Conservation (phyloP, 2,329 filamentous ascomycete genomes). For the Cordyceps fumosorosea region DNA sequence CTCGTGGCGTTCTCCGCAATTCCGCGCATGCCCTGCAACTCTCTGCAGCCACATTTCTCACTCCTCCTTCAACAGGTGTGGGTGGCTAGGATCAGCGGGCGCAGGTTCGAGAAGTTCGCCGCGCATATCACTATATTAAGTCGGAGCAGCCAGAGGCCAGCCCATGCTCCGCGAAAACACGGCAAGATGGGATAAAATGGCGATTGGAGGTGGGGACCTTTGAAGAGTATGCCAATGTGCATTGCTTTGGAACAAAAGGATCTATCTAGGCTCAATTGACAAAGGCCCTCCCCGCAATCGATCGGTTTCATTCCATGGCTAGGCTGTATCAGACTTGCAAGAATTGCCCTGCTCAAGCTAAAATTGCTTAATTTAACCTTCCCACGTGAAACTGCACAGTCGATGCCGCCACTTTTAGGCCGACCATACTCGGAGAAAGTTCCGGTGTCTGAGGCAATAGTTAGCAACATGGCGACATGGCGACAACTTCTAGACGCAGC, state of each 20-base stretch:
- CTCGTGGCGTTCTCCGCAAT: slow-evolving; percentile 9
- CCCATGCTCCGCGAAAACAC: background rate
- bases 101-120: background rate
- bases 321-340: too few species aligned
- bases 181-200: background rate
- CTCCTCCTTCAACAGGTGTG: background rate
- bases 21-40: background rate
- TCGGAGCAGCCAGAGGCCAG: background rate
- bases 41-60: slow-evolving; percentile 3
- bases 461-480: too few species aligned
- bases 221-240: background rate
- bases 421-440: too few species aligned
- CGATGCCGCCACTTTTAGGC: too few species aligned
- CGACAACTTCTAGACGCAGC: too few species aligned
- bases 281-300: slow-evolving; percentile 3
- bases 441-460: too few species aligned
- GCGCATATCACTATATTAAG: background rate
- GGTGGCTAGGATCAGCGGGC: background rate
- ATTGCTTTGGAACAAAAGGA: background rate
- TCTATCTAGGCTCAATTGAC: background rate
- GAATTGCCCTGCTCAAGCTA: too few species aligned
- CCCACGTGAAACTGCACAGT: too few species aligned
- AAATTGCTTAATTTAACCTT: too few species aligned
- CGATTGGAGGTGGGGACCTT: background rate
- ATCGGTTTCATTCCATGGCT: background rate